Percentiles rank a stretch among this genome's conserved stretches.
Evolutionary conservation across 495 filamentous ascomycete genomes (phyloP).

Genomic region (Viridothelium virens): DNA sequence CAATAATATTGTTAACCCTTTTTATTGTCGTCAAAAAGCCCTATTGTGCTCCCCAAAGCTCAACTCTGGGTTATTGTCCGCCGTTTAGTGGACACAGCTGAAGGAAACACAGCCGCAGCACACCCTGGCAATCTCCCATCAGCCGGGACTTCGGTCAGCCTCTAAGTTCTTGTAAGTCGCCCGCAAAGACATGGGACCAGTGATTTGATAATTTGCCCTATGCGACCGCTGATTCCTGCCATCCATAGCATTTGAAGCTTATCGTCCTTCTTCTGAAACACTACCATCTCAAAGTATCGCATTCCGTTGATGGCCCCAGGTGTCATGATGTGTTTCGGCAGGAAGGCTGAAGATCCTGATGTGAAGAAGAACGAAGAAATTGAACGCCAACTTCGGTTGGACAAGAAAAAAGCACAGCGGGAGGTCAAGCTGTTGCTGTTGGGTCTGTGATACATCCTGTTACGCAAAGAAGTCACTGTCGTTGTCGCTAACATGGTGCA

Average conservation of each 20-base stretch:
- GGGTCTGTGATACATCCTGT: slow-evolving; percentile 26
- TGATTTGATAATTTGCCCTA: background rate
- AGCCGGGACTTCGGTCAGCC: background rate
- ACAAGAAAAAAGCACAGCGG: slow-evolving; percentile 37
- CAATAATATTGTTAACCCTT: background rate
- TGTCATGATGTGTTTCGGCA: slow-evolving; percentile 29
- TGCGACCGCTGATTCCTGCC: background rate
- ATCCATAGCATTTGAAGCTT: background rate
- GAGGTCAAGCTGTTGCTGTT: slow-evolving; percentile 42
- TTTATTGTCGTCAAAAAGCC: background rate
- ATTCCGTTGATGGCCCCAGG: background rate
- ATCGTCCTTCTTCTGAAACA: background rate
- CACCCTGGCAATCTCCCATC: background rate
- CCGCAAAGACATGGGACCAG: background rate
- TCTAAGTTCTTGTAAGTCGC: background rate
- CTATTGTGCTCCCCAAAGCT: background rate
- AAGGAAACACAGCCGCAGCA: background rate
- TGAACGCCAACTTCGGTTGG: slow-evolving; percentile 40
- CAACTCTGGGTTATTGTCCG: background rate
- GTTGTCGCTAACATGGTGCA: slow-evolving; percentile 31
- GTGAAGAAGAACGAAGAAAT: slow-evolving; percentile 42
- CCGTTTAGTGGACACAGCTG: background rate
- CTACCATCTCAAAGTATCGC: background rate
- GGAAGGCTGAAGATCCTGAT: slow-evolving; percentile 24
- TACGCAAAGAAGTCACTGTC: slow-evolving; percentile 10